Evolutionary conservation across 2,329 filamentous ascomycete species (phyloP), one percentile per base, ranked within the genome.

Genomic region (Diaporthe sp.): DNA sequence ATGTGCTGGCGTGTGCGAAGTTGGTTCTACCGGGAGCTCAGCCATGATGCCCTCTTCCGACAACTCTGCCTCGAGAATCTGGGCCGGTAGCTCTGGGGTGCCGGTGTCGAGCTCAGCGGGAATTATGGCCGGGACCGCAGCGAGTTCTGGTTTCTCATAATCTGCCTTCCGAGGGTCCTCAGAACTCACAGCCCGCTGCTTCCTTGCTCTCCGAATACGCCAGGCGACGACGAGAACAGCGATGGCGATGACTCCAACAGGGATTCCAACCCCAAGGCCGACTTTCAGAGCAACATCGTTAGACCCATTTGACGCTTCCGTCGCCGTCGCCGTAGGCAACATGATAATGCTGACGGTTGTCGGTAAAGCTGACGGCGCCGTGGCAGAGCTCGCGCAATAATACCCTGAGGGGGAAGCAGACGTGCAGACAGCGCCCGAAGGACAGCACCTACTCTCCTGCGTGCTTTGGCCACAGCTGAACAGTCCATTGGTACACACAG

Each of bases 261-360:
- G 68, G 15, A 71, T 37, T 13, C 68, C 53, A n/a, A 60, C 39
- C 4, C 68, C 68, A 60, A 71, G 68, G 12, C 53, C 68, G 53
- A 71, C 28, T 10, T 71, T 58, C 2, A 71, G 19, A 15, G 53
- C 53, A 49, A 58, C 22, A 13, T 15, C 53, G 13, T 42, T 7
- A 57, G 22, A 17, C 39, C 19, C 10, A n/a, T 13, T 46, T 17
- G 51, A 34, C 1, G 17, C 19, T 5, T 3, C 12, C 19, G 37
- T n/a, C 28, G 51, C 68, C 3, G 37, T 58, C 17, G 68, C 17
- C 3, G 51, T 58, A 10, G 67, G 51, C 22, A 10, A 44, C 37
- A 44, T 25, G 7, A 57, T 12, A 10, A 71, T 34, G 37, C 49
- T 57, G 39, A 46, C 51, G 4, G 53, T 60, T 34, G 55, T 58